Evolutionary conservation across 1,284 basidiomycete genomes (phyloP), one percentile per base, ranked within the genome.

Genomic region (Ceratobasidium sp.): DNA sequence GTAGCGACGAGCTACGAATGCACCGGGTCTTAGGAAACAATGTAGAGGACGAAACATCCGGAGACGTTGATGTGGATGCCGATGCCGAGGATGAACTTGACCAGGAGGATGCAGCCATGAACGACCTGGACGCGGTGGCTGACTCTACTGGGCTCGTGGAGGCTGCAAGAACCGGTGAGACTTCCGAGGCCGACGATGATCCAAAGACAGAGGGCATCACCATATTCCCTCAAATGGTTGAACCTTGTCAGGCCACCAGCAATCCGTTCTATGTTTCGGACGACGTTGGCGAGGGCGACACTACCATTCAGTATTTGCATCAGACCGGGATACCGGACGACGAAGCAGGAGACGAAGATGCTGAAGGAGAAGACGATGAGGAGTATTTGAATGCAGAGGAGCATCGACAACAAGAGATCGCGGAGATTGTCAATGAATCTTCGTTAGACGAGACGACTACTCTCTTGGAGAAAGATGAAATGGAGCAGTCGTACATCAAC

Each of bases 401-500:
- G 1, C 80, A 79, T 2, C 82, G 81, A 34, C 80, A 82, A 21
- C 76, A 76, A 8, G 82, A 82, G 14, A 79, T 78, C 5, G 71
- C 59, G 18, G 72, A 73, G 8, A 79, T 80, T 12, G 77, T 74
- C 14, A 79, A 76, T 36, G 77, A 77, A 6, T 79, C 78, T 0
- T 82, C 84, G 23, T 80, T 83, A 30, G 87, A 89, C 71, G 90
- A 91, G 75, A 88, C 88, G 76, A 80, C 81, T 74, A 85, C 87
- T 6, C 81, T 90, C 43, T 79, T 79, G 52, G 82, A 84, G 72
- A 90, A 88, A 78, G 80, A 88, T 6, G 80, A 81, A n/a, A 86
- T 91, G 58, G 94, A 96, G 75, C 89, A 86, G 71, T 83, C 85
- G 2, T 92, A 92, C 73, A 92, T 98, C 73, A 84, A 86, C 72